Percentiles rank a stretch among this genome's conserved stretches.
Conservation (phyloP, 2,329 filamentous ascomycete species). For the Gnomoniopsis smithogilvyi region DNA sequence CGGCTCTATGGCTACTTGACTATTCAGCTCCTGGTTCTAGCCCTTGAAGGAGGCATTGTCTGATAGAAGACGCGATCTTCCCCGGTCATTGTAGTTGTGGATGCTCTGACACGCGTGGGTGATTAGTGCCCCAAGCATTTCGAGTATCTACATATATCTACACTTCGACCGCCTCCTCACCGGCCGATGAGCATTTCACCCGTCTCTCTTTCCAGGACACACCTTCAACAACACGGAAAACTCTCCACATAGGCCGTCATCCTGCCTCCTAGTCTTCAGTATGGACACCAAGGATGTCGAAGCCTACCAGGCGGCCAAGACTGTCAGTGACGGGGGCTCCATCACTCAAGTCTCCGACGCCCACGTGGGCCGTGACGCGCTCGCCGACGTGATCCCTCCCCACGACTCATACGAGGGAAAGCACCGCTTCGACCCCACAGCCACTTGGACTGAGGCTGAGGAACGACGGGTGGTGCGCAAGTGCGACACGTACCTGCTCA, state of each 20-base stretch:
- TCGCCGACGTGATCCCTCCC: constrained; percentile 29
- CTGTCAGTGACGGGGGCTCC: constrained; percentile 23
- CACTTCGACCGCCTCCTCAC: neutral
- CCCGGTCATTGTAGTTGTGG: constrained; percentile 2
- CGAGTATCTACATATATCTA: neutral
- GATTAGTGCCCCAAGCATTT: neutral
- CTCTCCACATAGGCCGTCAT: neutral
- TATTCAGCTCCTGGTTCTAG: neutral
- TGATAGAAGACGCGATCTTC: constrained; percentile 1
- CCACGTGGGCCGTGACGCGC: constrained; percentile 36
- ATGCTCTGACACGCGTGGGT: neutral
- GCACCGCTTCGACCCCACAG: constrained; percentile 38
- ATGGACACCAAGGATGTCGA: constrained; percentile 23
- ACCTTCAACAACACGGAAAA: neutral
- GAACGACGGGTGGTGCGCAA: constrained; percentile 55
- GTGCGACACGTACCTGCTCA: constrained; percentile 39
- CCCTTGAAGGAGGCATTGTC: neutral
- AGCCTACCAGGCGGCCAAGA: constrained; percentile 15
- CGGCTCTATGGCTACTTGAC: neutral
- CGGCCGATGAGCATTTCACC: neutral
- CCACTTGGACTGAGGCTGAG: constrained; percentile 53
- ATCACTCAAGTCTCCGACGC: constrained; percentile 24
- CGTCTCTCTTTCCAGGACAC: neutral
- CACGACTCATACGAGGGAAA: constrained; percentile 36
- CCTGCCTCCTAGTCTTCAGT: neutral